A percentile compares a stretch with the other conserved stretches of the same genome.
Conservation (phyloP, 345 rosid genomes). For the Anacardium occidentale region DNA sequence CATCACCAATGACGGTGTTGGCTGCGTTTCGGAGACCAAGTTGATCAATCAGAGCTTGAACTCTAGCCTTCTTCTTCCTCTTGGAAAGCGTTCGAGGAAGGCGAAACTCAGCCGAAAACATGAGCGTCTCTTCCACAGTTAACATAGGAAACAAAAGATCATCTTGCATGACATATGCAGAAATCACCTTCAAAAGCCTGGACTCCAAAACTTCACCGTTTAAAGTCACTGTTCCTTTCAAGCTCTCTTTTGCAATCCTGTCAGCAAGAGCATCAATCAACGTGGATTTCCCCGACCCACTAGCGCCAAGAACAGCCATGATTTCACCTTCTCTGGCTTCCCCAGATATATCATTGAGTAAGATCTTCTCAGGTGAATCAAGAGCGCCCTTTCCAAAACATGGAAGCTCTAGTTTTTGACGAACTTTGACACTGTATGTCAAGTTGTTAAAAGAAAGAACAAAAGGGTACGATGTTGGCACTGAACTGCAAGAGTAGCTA, state of each 20-base stretch:
- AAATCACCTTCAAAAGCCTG: conserved; percentile 70
- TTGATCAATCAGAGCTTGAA: conserved; percentile 85
- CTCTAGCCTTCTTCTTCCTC: conserved; percentile 68
- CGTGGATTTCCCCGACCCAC: conserved; percentile 94
- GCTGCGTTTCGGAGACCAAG: conserved; percentile 75
- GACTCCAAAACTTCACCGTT: conserved; percentile 79
- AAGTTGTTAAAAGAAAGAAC: conserved; percentile 69
- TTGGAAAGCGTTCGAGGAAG: conserved; percentile 82
- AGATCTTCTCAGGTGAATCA: conserved; percentile 39
- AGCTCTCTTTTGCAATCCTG: conserved; percentile 71
- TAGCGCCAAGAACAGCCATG: conserved; percentile 92
- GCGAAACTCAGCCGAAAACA: conserved; percentile 94
- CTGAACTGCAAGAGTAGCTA: conserved; percentile 37
- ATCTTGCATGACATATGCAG: conserved; percentile 96
- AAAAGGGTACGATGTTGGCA: conserved; percentile 54
- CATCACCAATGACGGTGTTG: conserved; percentile 86
- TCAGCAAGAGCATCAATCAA: conserved; percentile 85
- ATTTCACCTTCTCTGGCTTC: conserved; percentile 78
- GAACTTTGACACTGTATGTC: conserved; percentile 61
- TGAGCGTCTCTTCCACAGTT: conserved; percentile 85
- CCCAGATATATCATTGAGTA: conserved; percentile 56
- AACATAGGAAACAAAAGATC: conserved; percentile 94
- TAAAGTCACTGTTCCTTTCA: conserved; percentile 69
- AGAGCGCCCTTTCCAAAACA: conserved; percentile 23
- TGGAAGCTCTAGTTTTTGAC: conserved; percentile 37